phyloP scores from a whole-genome alignment of 345 rosid genomes.

The Linum trigynum region DNA sequence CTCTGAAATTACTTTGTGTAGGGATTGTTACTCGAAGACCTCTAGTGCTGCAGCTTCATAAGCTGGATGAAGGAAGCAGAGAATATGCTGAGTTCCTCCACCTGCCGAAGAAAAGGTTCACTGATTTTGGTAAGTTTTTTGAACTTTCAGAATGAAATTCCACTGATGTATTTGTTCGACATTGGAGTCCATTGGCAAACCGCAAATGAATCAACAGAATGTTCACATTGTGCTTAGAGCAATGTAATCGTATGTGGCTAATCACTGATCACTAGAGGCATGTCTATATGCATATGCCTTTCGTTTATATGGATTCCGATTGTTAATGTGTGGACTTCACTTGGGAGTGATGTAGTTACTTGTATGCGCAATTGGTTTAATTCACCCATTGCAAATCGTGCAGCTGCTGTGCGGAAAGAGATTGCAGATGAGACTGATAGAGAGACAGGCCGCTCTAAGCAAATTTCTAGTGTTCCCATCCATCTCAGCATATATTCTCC shows the following conservation, averaged over 20 bases:
- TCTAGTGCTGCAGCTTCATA: slow-evolving; percentile 95
- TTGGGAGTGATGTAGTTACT: no score
- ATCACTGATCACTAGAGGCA: not conserved
- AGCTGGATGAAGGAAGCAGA: slow-evolving; percentile 77
- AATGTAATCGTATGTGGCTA: not conserved
- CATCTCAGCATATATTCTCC: slow-evolving; percentile 98
- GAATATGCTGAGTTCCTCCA: slow-evolving; percentile 99
- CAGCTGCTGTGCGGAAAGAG: slow-evolving; percentile 99
- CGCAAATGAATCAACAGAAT: no score
- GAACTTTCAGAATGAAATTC: not conserved
- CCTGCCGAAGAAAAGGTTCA: slow-evolving; percentile 66
- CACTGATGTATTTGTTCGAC: not conserved
- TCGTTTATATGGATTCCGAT: not conserved
- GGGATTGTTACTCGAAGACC: slow-evolving; percentile 97
- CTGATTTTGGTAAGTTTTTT: slow-evolving; percentile 61
- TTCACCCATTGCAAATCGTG: not conserved
- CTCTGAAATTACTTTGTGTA: slow-evolving; percentile 16
- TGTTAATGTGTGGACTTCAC: no score
- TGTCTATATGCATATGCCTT: not conserved
- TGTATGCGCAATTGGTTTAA: no score
- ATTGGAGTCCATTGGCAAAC: not conserved
- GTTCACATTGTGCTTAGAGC: not conserved
- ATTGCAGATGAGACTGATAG: slow-evolving; percentile 97
- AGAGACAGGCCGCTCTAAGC: slow-evolving; percentile 87
- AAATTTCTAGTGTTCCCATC: slow-evolving; percentile 91